Conservation (phyloP, 1,139 yeast species). For the Pneumocystis carinii region DNA sequence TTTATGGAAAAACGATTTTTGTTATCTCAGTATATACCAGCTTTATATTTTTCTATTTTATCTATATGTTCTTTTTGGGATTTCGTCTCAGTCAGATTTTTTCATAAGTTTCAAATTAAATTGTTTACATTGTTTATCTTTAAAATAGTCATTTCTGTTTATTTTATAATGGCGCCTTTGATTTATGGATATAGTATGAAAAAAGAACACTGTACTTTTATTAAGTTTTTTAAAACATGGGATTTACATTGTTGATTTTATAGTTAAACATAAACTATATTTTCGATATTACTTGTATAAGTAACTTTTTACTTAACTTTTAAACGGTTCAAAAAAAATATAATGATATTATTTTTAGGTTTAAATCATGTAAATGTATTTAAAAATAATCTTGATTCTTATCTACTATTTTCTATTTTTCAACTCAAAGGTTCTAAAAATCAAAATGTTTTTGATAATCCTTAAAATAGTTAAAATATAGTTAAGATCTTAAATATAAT, state of each 20-base stretch:
- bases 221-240: constrained; percentile 55
- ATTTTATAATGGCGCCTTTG: constrained; percentile 51
- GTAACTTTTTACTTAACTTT: no score
- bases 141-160: constrained; percentile 40
- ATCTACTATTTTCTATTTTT: no score
- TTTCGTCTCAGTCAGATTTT: constrained; percentile 27
- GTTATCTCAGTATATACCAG: constrained; percentile 83
- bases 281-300: not conserved
- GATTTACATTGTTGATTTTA: constrained; percentile 54
- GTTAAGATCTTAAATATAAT: no score
- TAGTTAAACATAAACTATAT: not conserved
- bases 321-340: not conserved
- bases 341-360: not conserved
- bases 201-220: constrained; percentile 41
- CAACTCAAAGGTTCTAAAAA: no score
- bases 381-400: not conserved
- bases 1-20: constrained; percentile 90
- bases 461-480: no score
- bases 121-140: constrained; percentile 36
- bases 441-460: no score
- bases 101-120: constrained; percentile 34
- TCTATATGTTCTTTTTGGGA: constrained; percentile 76
- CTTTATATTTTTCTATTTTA: constrained; percentile 74
- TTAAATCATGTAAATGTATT: not conserved
- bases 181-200: constrained; percentile 81